phyloP scores from a whole-genome alignment of 352 stramenopile species.

The Phytophthora lateralis region DNA sequence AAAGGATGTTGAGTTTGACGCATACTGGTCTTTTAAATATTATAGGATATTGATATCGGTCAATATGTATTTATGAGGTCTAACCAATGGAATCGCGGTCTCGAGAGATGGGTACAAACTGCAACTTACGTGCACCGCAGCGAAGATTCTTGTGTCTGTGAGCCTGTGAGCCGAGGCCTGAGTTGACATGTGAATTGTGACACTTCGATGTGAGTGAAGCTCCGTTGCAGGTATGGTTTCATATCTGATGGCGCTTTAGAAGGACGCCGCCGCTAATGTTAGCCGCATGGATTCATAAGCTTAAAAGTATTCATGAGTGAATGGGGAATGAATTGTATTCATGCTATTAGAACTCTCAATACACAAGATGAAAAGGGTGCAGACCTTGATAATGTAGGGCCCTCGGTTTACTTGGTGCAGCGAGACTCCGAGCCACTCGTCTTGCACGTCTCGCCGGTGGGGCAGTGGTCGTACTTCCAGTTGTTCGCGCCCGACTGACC shows the following conservation, averaged over 20 bases:
- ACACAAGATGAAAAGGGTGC: background rate
- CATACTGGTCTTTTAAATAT: background rate
- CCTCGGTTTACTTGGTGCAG: conserved; percentile 14
- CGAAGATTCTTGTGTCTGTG: background rate
- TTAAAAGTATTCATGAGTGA: background rate
- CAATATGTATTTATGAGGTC: background rate
- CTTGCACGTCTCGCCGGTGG: conserved; percentile 23
- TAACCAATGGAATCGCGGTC: background rate
- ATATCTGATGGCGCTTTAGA: too few relatives aligned
- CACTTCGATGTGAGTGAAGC: too few relatives aligned
- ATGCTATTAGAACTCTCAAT: background rate
- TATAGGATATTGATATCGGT: background rate
- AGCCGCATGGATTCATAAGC: background rate
- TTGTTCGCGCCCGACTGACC: conserved; percentile 26
- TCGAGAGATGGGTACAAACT: conserved; percentile 1
- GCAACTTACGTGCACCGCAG: background rate
- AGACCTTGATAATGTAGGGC: too few relatives aligned
- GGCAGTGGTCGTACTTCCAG: conserved; percentile 31
- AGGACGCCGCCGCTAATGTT: background rate
- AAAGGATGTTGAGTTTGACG: background rate
- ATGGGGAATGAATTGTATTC: background rate
- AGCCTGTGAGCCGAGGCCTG: too few relatives aligned
- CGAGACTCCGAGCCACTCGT: conserved; percentile 24
- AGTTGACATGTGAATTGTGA: too few relatives aligned
- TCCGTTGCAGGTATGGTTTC: too few relatives aligned